Percentiles rank a stretch among this genome's conserved stretches.
These are phyloP conservation scores for Jackrogersella minutella DNA, from an alignment of 495 filamentous ascomycete genomes.

Conservation along the genomic window DNA sequence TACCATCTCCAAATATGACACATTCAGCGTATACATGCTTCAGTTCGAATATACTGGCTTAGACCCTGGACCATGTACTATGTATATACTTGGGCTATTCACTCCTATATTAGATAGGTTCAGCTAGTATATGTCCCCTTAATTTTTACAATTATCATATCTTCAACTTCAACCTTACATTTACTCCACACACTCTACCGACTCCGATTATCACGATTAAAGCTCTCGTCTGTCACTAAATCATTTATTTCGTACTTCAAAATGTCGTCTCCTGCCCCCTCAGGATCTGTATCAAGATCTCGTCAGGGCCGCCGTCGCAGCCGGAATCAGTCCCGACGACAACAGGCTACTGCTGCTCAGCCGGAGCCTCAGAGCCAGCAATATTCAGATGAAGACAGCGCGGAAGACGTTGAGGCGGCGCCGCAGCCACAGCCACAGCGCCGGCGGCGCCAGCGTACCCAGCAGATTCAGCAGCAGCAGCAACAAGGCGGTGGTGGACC, in stretches of 20 bases:
- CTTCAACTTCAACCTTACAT: neutral
- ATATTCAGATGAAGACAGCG: slow-evolving; percentile 49
- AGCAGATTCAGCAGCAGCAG: slow-evolving; percentile 49
- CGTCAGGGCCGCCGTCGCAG: slow-evolving; percentile 33
- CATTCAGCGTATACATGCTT: neutral
- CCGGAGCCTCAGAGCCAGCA: slow-evolving; percentile 42
- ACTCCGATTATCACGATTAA: neutral
- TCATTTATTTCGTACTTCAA: neutral
- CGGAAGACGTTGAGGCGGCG: slow-evolving; percentile 53
- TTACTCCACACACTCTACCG: neutral
- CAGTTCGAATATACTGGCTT: neutral
- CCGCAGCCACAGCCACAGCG: slow-evolving; percentile 35
- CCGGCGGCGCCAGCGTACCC: slow-evolving; percentile 44
- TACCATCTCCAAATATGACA: slow-evolving; percentile 24
- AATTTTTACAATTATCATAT: too few species aligned
- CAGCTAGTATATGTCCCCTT: neutral
- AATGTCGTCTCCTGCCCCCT: slow-evolving; percentile 42
- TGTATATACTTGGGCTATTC: slow-evolving; percentile 16
- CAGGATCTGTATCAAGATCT: slow-evolving; percentile 28
- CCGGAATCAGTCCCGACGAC: slow-evolving; percentile 36
- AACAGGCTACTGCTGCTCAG: slow-evolving; percentile 51
- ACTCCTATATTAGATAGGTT: neutral
- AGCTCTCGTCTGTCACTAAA: neutral
- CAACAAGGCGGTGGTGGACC: slow-evolving; percentile 57
- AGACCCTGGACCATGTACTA: neutral